phyloP scores from a whole-genome alignment of 1,284 basidiomycete genomes.

The Leccinum solheimii region DNA sequence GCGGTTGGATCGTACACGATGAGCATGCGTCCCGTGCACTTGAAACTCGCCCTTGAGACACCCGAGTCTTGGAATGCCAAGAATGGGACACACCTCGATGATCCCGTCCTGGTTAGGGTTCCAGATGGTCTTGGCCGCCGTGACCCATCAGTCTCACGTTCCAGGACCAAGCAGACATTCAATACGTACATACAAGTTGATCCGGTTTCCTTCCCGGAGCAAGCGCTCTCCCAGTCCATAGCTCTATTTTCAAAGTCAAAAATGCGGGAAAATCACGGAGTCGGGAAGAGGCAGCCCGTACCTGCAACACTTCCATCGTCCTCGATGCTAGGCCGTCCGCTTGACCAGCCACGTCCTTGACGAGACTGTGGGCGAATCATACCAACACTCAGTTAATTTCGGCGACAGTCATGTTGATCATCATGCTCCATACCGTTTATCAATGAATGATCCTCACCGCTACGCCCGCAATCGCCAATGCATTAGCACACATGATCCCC shows the following conservation, averaged over 20 bases:
- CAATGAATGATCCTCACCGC: too few species aligned
- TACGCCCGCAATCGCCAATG: too few species aligned
- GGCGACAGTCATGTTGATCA: neutral
- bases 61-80: neutral
- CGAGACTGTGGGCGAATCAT: neutral
- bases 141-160: neutral
- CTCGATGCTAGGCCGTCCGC: neutral
- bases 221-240: neutral
- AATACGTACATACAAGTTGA: neutral
- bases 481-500: too few species aligned
- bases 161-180: neutral
- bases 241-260: neutral
- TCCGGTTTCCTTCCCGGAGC: neutral
- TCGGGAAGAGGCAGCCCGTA: neutral
- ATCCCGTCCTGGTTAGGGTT: neutral
- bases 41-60: neutral
- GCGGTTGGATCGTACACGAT: neutral
- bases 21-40: neutral
- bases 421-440: too few species aligned
- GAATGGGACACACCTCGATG: neutral
- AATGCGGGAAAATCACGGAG: neutral
- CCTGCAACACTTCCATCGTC: neutral
- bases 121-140: neutral
- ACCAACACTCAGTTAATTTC: neutral
- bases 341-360: neutral